These are phyloP conservation scores for Elsinoe necatrix DNA, from an alignment of 2,329 filamentous ascomycete genomes.

Conservation along the genomic window DNA sequence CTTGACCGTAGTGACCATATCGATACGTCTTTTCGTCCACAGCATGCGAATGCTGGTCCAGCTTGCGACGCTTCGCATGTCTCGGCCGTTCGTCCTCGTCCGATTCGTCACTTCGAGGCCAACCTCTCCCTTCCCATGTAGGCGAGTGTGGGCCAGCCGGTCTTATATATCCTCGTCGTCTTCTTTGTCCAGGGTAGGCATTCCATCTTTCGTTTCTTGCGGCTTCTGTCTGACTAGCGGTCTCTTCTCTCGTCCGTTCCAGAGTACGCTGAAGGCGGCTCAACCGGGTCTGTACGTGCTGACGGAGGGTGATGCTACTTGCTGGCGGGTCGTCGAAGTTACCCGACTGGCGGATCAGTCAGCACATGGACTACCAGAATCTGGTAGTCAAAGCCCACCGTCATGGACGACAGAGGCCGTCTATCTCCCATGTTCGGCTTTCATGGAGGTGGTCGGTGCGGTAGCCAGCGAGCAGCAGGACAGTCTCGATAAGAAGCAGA, in stretches of 20 bases:
- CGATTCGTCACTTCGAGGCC: conserved; percentile 14
- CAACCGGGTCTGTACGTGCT: conserved; percentile 24
- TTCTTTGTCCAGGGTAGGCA: conserved; percentile 11
- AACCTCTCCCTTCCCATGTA: conserved; percentile 3
- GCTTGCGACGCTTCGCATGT: conserved; percentile 32
- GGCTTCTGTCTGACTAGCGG: conserved; percentile 20
- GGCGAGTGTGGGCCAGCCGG: conserved; percentile 9
- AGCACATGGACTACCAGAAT: conserved; percentile 5
- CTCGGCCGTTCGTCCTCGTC: conserved; percentile 18
- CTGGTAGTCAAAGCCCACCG: conserved; percentile 13
- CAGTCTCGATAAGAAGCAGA: too few relatives aligned
- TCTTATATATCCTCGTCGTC: conserved; percentile 15
- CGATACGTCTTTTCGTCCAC: conserved; percentile 44
- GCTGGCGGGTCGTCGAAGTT: conserved; percentile 41
- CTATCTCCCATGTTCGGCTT: conserved; percentile 17
- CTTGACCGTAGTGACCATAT: conserved; percentile 82
- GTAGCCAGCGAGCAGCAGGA: background rate
- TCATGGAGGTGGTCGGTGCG: background rate
- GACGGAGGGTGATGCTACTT: conserved; percentile 24
- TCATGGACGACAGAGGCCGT: conserved; percentile 18
- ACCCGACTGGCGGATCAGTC: conserved; percentile 25
- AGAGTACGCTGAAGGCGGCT: conserved; percentile 29
- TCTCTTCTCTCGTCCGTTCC: conserved; percentile 28
- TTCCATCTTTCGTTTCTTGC: conserved; percentile 19
- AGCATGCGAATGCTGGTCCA: conserved; percentile 26